Base-by-base conservation (phyloP, 2,329 filamentous ascomycete species). In the Clarireedia sp. region DNA sequence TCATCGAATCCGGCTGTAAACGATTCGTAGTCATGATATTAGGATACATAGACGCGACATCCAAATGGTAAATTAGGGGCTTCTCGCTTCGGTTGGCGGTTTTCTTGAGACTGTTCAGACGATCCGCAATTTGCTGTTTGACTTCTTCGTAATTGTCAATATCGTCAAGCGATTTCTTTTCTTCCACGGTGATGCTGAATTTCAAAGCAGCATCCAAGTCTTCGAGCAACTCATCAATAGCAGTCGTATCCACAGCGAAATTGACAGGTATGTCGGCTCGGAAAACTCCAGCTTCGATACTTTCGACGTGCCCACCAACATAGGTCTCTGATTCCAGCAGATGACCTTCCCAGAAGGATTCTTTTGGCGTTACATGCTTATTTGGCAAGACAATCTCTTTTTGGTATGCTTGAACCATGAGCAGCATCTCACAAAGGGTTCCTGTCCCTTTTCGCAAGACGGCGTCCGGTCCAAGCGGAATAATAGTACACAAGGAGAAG, bases 21-120 rank as follows among this genome's bases (percentile, higher is more conserved):
- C 94, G 87, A 71, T 99, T 99, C 1, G 94, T 99, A 2, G 95
- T 99, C 95, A 99, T 99, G 70, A 99, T 99, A 71, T 99, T 99
- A 9, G 94, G 94, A 69, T 99, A 99, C 94, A 99, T 99, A 57
- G 94, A 96, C 17, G 94, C 94, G 57, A 99, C 95, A 68, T 99
- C 94, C 73, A 99, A 77, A 78, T 99, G 94, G 73, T 99, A 99
- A 62, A 99, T 99, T 33, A 95, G 80, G 4, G 94, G 94, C 44
- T 84, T 78, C 70, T 99, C 94, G 63, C 78, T 83, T 60, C 94
- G 81, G 65, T 95, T 90, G 0, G 94, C 92, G 0, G 86, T 94
- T 51, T 85, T 78, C 69, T 88, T 95, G 51, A 99, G 76, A 59
- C 83, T 78, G 51, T 79, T 75, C 36, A 99, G 73, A 58, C 80